Evolutionary conservation across 2,329 filamentous ascomycete species (phyloP), one percentile per base, ranked within the genome.

Genomic region (Trichophyton benhamiae): DNA sequence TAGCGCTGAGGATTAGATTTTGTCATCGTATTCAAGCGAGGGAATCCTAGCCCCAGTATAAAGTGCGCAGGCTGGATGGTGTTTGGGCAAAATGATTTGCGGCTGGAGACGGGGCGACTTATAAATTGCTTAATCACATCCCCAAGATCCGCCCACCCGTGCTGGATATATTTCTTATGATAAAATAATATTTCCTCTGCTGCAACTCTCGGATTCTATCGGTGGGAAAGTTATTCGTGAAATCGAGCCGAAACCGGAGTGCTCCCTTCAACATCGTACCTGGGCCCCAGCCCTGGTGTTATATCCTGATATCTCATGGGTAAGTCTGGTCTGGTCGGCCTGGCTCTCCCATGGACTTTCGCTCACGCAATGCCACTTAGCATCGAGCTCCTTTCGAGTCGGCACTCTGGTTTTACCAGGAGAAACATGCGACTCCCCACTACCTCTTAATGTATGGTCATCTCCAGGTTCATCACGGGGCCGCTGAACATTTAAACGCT

Each of bases 1-100:
- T 53, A 53, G 22, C 49, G 27, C 49, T 25, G 8, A 33, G 22
- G 52, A 55, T 55, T 17, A 33, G n/a, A 8, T 33, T 20, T 55
- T 55, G 25, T 36, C 30, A 20, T 55, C 52, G 52, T 55, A 55
- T 55, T 55, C 52, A 36, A 55, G 52, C 52, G 27, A 55, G 52
- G n/a, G 27, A 20, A 55, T 55, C 52, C 27, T 36, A 13, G 49
- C 11, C 49, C 22, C 22, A n/a, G 49, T 15, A 30, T 15, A 6
- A n/a, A 17, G 27, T 27, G n/a, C 15, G 13, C 11, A 55, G 25
- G 52, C 30, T 17, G 6, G n/a, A 20, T 33, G 22, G 15, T 36
- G 13, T 55, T 55, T 33, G 27, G 30, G 33, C 52, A 30, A 8
- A 13, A 17, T 55, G 52, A 55, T 55, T 55, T 55, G 52, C 52